Evolutionary conservation across 2,329 filamentous ascomycete species (phyloP).

Genomic region (Scedosporium minutisporum): DNA sequence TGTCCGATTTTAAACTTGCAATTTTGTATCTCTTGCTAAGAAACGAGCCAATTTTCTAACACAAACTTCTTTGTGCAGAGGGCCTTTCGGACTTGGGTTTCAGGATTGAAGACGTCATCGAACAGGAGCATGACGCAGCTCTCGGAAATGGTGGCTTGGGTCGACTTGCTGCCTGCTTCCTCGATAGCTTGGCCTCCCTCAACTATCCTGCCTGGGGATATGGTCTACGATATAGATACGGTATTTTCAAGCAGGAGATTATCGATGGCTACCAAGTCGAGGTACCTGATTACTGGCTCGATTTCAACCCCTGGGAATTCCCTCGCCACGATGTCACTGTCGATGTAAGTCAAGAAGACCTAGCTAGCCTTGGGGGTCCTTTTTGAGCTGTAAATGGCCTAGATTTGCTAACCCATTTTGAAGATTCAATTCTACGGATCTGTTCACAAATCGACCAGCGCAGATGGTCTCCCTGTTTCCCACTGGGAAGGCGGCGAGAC

Average conservation of each 20-base stretch:
- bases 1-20: background rate
- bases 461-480: slow-evolving; percentile 62
- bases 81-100: slow-evolving; percentile 86
- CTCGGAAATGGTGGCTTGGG: slow-evolving; percentile 93
- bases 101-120: slow-evolving; percentile 90
- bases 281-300: slow-evolving; percentile 97
- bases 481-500: slow-evolving; percentile 91
- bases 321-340: slow-evolving; percentile 91
- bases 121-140: slow-evolving; percentile 91
- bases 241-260: slow-evolving; percentile 99
- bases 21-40: background rate
- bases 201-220: slow-evolving; percentile 98
- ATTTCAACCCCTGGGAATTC: slow-evolving; percentile 99
- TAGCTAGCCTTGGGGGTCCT: too few species aligned
- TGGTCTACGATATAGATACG: slow-evolving; percentile 87
- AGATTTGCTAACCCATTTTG: too few species aligned
- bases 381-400: too few species aligned
- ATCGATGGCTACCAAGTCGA: slow-evolving; percentile 97
- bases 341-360: slow-evolving; percentile 44
- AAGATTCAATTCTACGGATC: slow-evolving; percentile 87
- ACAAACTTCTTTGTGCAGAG: slow-evolving; percentile 36
- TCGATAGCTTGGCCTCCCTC: slow-evolving; percentile 88
- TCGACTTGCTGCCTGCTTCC: slow-evolving; percentile 88
- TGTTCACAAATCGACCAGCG: slow-evolving; percentile 66
- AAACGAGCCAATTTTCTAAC: background rate